A percentile compares a stretch with the other conserved stretches of the same genome.
Conservation (phyloP, 208 protist species). For the Trypanosoma scelopori region DNA sequence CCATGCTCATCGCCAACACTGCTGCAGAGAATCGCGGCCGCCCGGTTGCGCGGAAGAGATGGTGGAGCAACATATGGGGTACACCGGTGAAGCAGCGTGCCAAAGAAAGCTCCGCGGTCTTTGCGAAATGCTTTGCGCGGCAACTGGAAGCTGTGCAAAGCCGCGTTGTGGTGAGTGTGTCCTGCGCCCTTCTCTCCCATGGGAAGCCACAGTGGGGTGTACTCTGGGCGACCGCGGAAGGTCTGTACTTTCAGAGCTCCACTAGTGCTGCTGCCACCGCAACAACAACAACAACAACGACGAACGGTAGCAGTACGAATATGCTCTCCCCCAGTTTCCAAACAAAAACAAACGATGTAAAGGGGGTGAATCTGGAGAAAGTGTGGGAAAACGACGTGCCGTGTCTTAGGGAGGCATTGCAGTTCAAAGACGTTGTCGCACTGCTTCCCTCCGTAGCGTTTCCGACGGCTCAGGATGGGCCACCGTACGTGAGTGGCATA, state of each 20-base stretch:
- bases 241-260: conserved; percentile 43
- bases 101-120: conserved; percentile 33
- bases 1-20: conserved; percentile 26
- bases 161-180: conserved; percentile 44
- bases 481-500: conserved; percentile 33
- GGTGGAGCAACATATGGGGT: neutral
- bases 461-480: conserved; percentile 15
- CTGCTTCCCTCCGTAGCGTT: conserved; percentile 57
- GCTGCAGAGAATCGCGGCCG: neutral
- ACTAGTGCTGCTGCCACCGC: neutral
- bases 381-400: conserved; percentile 1
- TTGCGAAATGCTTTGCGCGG: conserved; percentile 43
- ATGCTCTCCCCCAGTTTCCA: no score
- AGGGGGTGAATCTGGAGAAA: neutral
- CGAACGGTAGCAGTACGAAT: neutral
- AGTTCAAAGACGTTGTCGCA: conserved; percentile 43
- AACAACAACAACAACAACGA: no score
- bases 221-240: conserved; percentile 46
- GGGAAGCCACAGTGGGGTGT: conserved; percentile 35
- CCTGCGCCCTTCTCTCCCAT: conserved; percentile 48
- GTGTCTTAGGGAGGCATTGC: conserved; percentile 47
- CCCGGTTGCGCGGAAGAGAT: neutral
- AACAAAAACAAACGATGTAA: neutral
- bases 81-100: conserved; percentile 5
- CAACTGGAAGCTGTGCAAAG: conserved; percentile 48